These are phyloP conservation scores for Salix purpurea DNA, from an alignment of 345 rosid genomes.

Conservation along the genomic window DNA sequence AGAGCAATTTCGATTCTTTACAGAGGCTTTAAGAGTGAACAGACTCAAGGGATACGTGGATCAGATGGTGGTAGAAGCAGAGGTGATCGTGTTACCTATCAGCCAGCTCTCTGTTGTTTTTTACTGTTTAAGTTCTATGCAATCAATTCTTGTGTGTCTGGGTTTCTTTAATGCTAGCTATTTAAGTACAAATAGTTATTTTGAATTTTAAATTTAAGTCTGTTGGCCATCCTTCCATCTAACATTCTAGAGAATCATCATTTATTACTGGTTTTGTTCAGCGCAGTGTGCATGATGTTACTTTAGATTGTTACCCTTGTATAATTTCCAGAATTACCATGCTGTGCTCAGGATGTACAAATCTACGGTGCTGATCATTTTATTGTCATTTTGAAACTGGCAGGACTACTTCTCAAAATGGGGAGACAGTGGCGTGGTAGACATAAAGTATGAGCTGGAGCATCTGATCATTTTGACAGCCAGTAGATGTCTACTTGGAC, in stretches of 20 bases:
- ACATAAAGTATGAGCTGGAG: constrained; percentile 81
- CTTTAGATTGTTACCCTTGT: neutral
- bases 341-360: neutral
- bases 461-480: constrained; percentile 97
- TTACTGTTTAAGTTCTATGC: neutral
- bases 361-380: constrained; percentile 1
- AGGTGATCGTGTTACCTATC: constrained; percentile 36
- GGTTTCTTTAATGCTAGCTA: neutral
- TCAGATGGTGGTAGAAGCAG: constrained; percentile 90
- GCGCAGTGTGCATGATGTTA: neutral
- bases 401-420: constrained; percentile 91
- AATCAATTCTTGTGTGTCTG: neutral
- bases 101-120: neutral
- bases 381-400: constrained; percentile 16
- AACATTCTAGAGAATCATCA: neutral
- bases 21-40: constrained; percentile 75
- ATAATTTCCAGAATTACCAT: neutral
- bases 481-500: constrained; percentile 88
- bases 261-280: neutral
- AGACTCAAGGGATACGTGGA: constrained; percentile 91
- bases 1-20: constrained; percentile 95
- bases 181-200: neutral
- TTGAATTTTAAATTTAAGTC: neutral
- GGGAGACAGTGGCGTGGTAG: constrained; percentile 95
- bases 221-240: neutral